Evolutionary conservation across 2,329 filamentous ascomycete species (phyloP).

Genomic region (Diaporthe sp.): DNA sequence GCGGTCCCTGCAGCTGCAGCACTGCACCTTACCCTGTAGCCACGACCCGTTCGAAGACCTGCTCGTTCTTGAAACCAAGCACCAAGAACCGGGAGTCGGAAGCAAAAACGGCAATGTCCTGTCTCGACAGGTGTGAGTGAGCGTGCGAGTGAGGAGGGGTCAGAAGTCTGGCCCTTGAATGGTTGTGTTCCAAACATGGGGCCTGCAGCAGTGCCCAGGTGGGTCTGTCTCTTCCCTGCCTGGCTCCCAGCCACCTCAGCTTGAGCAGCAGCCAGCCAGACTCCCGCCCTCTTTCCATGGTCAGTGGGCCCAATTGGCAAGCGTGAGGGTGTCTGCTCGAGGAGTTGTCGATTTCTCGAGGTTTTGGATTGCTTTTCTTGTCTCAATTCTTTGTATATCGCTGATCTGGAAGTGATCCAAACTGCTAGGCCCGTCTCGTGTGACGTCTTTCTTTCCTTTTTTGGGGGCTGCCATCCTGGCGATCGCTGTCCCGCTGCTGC

Average conservation of each 20-base stretch:
- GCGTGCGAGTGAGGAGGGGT: not conserved
- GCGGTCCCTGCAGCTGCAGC: conserved; percentile 7
- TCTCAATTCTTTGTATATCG: not conserved
- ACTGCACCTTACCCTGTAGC: not conserved
- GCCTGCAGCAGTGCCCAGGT: conserved; percentile 30
- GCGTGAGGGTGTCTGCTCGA: not conserved
- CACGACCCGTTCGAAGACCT: not conserved
- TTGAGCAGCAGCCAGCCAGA: conserved; percentile 13
- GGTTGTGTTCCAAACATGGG: not conserved
- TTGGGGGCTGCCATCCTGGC: conserved; percentile 2
- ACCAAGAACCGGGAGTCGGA: not conserved
- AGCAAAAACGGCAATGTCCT: not conserved
- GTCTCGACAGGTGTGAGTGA: not conserved
- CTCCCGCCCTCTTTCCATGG: conserved; percentile 6
- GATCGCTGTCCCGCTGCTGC: conserved; percentile 9
- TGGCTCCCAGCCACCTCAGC: conserved; percentile 22
- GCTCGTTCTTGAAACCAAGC: conserved; percentile 11
- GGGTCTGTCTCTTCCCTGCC: conserved; percentile 22
- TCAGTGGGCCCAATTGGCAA: conserved; percentile 13
- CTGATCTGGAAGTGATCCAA: conserved; percentile 13
- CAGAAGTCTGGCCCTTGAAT: conserved; percentile 10
- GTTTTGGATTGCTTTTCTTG: not conserved
- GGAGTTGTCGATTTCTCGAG: not conserved
- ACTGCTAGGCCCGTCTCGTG: not conserved
- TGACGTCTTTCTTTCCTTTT: conserved; percentile 22